These are phyloP conservation scores for Dysphania ambrosioides DNA, from an alignment of 148 eudicot genomes.

Conservation along the genomic window DNA sequence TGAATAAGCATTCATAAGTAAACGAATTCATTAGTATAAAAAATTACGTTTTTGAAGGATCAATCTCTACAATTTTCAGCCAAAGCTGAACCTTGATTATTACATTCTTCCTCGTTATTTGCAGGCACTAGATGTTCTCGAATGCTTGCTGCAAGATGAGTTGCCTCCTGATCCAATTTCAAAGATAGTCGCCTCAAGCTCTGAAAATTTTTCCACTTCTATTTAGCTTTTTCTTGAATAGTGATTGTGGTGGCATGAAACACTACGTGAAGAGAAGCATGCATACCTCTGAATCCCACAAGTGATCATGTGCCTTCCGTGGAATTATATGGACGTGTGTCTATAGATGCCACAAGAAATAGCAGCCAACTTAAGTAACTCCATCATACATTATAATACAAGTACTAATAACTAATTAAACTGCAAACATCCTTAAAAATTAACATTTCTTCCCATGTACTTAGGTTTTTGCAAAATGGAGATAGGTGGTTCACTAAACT, in stretches of 20 bases:
- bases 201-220: slow-evolving; percentile 33
- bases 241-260: not conserved
- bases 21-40: slow-evolving; percentile 21
- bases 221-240: not conserved
- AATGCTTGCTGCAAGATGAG: slow-evolving; percentile 60
- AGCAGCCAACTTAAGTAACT: slow-evolving; percentile 12
- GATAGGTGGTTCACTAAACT: not conserved
- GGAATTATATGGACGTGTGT: slow-evolving; percentile 95
- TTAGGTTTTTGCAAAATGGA: not conserved
- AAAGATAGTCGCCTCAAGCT: slow-evolving; percentile 60
- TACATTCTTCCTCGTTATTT: slow-evolving; percentile 30
- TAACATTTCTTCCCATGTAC: not conserved
- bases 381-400: no score
- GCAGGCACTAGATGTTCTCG: slow-evolving; percentile 43
- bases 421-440: not conserved
- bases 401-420: not conserved
- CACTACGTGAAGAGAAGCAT: not conserved
- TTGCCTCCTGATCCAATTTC: slow-evolving; percentile 58
- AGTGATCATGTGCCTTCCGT: slow-evolving; percentile 68
- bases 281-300: slow-evolving; percentile 90
- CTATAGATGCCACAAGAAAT: slow-evolving; percentile 33
- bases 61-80: slow-evolving; percentile 27
- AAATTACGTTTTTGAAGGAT: slow-evolving; percentile 2
- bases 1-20: not conserved
- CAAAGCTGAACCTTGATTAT: slow-evolving; percentile 46